phyloP scores from a whole-genome alignment of 2,329 filamentous ascomycete species.

The Penicillium sp. region DNA sequence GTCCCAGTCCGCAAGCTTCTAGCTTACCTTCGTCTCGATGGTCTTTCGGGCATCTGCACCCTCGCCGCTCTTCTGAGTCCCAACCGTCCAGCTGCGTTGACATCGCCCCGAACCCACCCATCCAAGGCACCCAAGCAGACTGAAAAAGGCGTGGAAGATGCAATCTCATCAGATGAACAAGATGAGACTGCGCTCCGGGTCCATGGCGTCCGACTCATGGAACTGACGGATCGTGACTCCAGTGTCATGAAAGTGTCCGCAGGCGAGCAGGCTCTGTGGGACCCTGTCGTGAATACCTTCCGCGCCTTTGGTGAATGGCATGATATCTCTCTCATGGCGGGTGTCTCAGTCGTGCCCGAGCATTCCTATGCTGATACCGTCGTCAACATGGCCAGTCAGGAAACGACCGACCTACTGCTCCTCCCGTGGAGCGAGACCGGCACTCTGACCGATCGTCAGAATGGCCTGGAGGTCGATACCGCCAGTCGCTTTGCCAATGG shows the following conservation, averaged over 20 bases:
- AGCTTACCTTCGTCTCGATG: constrained; percentile 83
- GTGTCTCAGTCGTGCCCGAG: constrained; percentile 78
- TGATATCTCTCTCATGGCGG: constrained; percentile 80
- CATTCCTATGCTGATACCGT: constrained; percentile 79
- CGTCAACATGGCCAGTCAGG: constrained; percentile 69
- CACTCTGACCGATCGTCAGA: constrained; percentile 69
- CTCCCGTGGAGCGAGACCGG: constrained; percentile 90
- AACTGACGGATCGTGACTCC: constrained; percentile 89
- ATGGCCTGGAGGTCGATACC: constrained; percentile 55
- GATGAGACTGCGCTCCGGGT: constrained; percentile 63
- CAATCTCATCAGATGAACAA: constrained; percentile 19
- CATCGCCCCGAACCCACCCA: constrained; percentile 39
- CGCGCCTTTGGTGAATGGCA: constrained; percentile 83
- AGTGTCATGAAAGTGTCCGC: constrained; percentile 94
- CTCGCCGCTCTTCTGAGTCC: constrained; percentile 79
- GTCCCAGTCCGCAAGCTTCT: constrained; percentile 67
- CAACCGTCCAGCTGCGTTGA: constrained; percentile 43
- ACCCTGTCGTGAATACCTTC: constrained; percentile 91
- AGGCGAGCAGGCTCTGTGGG: constrained; percentile 71
- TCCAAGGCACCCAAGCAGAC: constrained; percentile 30
- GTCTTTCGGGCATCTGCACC: constrained; percentile 78
- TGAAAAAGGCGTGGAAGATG: constrained; percentile 30
- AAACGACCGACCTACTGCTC: constrained; percentile 73
- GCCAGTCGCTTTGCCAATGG: constrained; percentile 62
- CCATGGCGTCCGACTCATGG: constrained; percentile 82